phyloP scores from a whole-genome alignment of 192 early-diverging fungal genomes.

The Coemansia sp. region DNA sequence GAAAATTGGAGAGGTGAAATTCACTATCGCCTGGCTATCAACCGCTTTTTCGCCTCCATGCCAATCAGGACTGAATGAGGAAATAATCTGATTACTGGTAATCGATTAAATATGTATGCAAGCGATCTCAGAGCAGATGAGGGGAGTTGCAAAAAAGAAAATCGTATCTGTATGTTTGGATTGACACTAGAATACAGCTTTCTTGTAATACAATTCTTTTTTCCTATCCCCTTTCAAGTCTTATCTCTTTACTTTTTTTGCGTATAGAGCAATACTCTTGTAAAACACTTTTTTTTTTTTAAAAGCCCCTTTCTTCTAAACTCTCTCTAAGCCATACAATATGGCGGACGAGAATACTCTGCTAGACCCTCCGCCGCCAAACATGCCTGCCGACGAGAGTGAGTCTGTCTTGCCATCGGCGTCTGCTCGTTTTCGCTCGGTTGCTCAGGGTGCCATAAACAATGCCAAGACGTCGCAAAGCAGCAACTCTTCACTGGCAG shows the following conservation, averaged over 20 bases:
- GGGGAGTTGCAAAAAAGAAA: background rate
- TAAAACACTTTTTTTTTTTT: background rate
- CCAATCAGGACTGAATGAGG: background rate
- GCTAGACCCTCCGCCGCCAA: background rate
- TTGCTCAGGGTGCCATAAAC: conserved; percentile 28
- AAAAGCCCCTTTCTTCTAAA: conserved; percentile 6
- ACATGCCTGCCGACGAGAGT: background rate
- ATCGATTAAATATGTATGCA: background rate
- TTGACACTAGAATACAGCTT: too few species aligned
- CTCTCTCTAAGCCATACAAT: background rate
- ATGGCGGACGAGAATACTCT: background rate
- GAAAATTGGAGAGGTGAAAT: background rate
- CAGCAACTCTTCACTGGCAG: conserved; percentile 5
- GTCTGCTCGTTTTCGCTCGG: conserved; percentile 40
- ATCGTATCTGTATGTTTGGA: background rate
- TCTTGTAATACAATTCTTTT: background rate
- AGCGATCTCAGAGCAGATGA: background rate
- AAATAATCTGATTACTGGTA: background rate
- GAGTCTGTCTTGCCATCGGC: conserved; percentile 11
- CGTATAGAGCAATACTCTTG: background rate
- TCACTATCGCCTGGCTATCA: background rate
- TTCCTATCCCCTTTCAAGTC: background rate
- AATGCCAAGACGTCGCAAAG: conserved; percentile 9
- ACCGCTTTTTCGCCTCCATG: too few species aligned
- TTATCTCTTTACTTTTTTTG: background rate